Evolutionary conservation across 495 filamentous ascomycete species (phyloP).

Genomic region (Hypoxylon cercidicola): DNA sequence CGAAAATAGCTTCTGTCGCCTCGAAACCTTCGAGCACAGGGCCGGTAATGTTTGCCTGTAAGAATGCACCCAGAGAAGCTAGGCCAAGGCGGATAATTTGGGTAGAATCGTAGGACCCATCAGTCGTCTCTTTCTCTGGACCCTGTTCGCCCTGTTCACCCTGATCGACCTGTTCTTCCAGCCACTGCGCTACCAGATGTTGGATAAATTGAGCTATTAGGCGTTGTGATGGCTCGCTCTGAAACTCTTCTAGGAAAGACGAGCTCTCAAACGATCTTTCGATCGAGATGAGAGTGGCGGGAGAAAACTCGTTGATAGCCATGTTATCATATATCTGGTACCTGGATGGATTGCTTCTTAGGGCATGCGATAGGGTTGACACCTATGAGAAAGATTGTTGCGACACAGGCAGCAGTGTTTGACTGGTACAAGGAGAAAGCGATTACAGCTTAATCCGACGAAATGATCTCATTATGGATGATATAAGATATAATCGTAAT

Average conservation of each 20-base stretch:
- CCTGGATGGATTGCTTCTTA: neutral
- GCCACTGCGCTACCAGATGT: slow-evolving; percentile 8
- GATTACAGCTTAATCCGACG: neutral
- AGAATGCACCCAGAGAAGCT: slow-evolving; percentile 81
- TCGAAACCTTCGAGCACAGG: slow-evolving; percentile 70
- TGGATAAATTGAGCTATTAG: slow-evolving; percentile 28
- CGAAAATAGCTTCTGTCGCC: slow-evolving; percentile 43
- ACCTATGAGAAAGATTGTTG: no score
- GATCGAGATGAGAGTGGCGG: slow-evolving; percentile 23
- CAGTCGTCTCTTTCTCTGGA: neutral
- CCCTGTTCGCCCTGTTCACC: neutral
- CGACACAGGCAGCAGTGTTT: neutral
- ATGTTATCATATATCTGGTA: slow-evolving; percentile 10
- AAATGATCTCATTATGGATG: neutral
- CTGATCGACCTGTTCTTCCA: slow-evolving; percentile 1
- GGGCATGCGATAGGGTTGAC: neutral
- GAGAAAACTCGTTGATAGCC: slow-evolving; percentile 21
- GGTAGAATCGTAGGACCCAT: slow-evolving; percentile 1
- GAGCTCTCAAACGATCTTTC: slow-evolving; percentile 27
- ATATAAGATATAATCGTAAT: neutral
- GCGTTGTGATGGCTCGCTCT: slow-evolving; percentile 11
- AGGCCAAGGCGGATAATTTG: slow-evolving; percentile 61
- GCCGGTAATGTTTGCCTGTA: slow-evolving; percentile 92
- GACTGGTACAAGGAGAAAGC: no score
- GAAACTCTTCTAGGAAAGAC: slow-evolving; percentile 21